These are phyloP conservation scores for Apiospora pterosperma DNA, from an alignment of 2,329 filamentous ascomycete genomes.

Conservation along the genomic window DNA sequence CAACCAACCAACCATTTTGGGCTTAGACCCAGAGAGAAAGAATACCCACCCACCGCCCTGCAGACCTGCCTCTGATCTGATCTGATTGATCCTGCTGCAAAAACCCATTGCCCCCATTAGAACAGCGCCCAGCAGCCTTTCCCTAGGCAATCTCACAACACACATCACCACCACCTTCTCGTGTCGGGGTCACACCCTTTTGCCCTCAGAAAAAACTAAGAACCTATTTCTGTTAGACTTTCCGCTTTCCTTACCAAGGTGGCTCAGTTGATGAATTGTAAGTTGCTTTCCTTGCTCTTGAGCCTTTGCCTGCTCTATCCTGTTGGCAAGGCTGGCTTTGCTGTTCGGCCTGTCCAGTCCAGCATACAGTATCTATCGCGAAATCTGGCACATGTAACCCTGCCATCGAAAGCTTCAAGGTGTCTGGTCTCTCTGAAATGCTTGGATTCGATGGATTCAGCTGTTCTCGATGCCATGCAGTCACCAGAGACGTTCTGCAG, in stretches of 20 bases:
- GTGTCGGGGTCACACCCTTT: background rate
- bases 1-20: background rate
- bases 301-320: constrained; percentile 6
- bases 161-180: background rate
- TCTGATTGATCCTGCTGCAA: constrained; percentile 2
- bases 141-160: constrained; percentile 1
- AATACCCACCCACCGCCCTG: background rate
- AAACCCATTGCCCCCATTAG: constrained; percentile 2
- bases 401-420: constrained; percentile 20
- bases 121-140: background rate
- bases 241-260: constrained; percentile 12
- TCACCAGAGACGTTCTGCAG: constrained; percentile 15
- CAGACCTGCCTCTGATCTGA: constrained; percentile 1
- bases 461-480: constrained; percentile 22
- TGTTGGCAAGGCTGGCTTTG: constrained; percentile 19
- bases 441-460: constrained; percentile 19
- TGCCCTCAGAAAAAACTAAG: background rate
- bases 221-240: background rate
- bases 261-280: constrained; percentile 29
- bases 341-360: constrained; percentile 22
- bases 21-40: too few species aligned
- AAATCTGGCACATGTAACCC: constrained; percentile 23
- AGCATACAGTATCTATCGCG: constrained; percentile 26
- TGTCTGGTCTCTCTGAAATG: constrained; percentile 22
- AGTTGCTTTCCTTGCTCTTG: constrained; percentile 19